Conservation (phyloP, 495 filamentous ascomycete species). For the Penicillium atrosanguineum region DNA sequence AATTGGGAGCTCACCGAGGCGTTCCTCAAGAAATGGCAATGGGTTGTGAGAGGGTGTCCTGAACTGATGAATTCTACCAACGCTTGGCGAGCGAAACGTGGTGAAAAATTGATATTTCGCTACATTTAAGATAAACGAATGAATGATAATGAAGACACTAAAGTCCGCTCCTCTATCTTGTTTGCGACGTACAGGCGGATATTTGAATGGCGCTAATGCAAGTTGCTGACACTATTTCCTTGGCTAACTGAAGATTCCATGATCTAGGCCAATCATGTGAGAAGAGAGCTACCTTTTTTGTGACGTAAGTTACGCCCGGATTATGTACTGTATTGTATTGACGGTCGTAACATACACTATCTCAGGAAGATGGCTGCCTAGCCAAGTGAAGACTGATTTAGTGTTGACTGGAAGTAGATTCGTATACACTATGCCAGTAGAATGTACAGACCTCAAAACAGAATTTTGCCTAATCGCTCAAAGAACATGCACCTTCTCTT, state of each 20-base stretch:
- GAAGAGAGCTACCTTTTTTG: neutral
- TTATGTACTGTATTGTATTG: neutral
- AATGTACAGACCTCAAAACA: no score
- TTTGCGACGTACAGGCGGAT: neutral
- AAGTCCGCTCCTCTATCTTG: neutral
- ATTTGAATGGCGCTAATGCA: slow-evolving; percentile 15
- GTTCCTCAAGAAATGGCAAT: slow-evolving; percentile 51
- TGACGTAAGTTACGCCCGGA: neutral
- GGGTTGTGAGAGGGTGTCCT: slow-evolving; percentile 49
- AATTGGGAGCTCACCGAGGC: slow-evolving; percentile 52
- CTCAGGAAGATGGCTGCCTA: neutral
- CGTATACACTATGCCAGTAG: no score
- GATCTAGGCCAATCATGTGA: neutral
- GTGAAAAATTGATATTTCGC: slow-evolving; percentile 47
- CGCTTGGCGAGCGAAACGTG: slow-evolving; percentile 44
- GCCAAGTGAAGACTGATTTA: no score
- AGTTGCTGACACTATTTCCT: slow-evolving; percentile 13
- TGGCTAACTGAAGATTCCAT: neutral
- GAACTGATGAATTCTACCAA: slow-evolving; percentile 49
- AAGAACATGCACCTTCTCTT: slow-evolving; percentile 51
- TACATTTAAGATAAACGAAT: slow-evolving; percentile 28
- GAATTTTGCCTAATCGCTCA: neutral
- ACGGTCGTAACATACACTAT: neutral
- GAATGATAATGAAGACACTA: neutral
- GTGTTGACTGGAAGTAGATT: no score